Conservation (phyloP, 108 stramenopile genomes). For the Fistulifera pelliculosa region DNA sequence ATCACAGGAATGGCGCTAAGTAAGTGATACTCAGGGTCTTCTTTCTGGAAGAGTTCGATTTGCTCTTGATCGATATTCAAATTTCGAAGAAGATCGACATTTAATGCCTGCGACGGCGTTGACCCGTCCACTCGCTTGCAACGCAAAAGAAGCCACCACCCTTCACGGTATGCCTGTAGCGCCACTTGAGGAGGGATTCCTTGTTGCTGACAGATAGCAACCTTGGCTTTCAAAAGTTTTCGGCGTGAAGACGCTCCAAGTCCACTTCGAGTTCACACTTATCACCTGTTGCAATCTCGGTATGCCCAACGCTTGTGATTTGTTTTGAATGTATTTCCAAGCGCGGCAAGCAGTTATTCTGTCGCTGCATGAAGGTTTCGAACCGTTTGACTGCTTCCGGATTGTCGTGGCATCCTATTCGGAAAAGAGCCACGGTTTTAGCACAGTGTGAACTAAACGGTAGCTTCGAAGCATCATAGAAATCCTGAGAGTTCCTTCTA, state of each 20-base stretch:
- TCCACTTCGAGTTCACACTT: conserved; percentile 40
- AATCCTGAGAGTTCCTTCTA: conserved; percentile 60
- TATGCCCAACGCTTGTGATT: conserved; percentile 17
- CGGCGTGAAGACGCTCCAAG: conserved; percentile 66
- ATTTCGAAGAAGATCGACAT: conserved; percentile 9
- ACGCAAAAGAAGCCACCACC: conserved; percentile 74
- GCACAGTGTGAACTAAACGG: conserved; percentile 44
- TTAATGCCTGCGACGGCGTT: background rate
- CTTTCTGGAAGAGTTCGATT: conserved; percentile 29
- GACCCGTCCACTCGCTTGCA: conserved; percentile 26
- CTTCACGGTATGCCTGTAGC: conserved; percentile 67
- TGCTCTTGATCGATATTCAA: conserved; percentile 25
- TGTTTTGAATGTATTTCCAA: conserved; percentile 28
- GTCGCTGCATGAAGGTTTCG: conserved; percentile 40
- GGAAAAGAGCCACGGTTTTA: conserved; percentile 76
- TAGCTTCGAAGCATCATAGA: conserved; percentile 46
- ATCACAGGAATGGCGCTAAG: conserved; percentile 77
- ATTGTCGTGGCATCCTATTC: conserved; percentile 42
- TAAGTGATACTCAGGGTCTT: conserved; percentile 30
- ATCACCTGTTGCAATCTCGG: conserved; percentile 62
- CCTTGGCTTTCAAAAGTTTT: conserved; percentile 63
- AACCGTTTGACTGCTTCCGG: conserved; percentile 41
- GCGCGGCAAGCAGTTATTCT: conserved; percentile 56
- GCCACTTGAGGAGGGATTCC: conserved; percentile 79
- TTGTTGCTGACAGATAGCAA: conserved; percentile 63